Evolutionary conservation across 306 rosid genomes (phyloP).

Genomic region (Datisca glomerata): DNA sequence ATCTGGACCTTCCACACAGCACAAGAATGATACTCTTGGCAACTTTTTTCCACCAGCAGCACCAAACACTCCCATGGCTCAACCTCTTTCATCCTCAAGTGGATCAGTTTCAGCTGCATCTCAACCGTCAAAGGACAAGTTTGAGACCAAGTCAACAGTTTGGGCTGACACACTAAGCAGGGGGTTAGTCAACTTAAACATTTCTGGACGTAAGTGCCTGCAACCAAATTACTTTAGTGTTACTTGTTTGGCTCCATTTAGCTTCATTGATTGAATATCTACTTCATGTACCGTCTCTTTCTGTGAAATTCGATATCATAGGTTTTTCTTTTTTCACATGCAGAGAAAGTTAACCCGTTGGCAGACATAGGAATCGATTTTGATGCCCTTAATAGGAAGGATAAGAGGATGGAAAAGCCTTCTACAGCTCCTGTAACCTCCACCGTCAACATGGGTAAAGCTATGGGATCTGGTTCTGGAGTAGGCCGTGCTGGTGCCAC

Average conservation of each 20-base stretch:
- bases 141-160: slow-evolving; percentile 89
- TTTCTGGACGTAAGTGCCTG: slow-evolving; percentile 79
- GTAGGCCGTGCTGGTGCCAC: slow-evolving; percentile 75
- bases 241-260: not conserved
- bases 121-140: slow-evolving; percentile 72
- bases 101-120: slow-evolving; percentile 37
- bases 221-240: slow-evolving; percentile 3
- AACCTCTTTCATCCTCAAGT: slow-evolving; percentile 27
- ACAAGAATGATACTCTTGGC: slow-evolving; percentile 25
- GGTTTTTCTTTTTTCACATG: slow-evolving; percentile 18
- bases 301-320: slow-evolving; percentile 10
- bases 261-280: not conserved
- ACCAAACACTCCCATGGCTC: slow-evolving; percentile 30
- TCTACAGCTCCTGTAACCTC: slow-evolving; percentile 46
- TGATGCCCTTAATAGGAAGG: slow-evolving; percentile 86
- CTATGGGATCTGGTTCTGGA: slow-evolving; percentile 99
- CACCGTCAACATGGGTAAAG: slow-evolving; percentile 85
- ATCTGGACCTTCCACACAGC: slow-evolving; percentile 18
- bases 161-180: slow-evolving; percentile 94
- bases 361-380: slow-evolving; percentile 91
- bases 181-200: slow-evolving; percentile 89
- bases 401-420: slow-evolving; percentile 95
- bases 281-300: no score
- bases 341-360: slow-evolving; percentile 84
- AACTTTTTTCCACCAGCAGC: slow-evolving; percentile 31